These are phyloP conservation scores for Phytophthora aleatoria DNA, from an alignment of 352 stramenopile species.

Conservation along the genomic window DNA sequence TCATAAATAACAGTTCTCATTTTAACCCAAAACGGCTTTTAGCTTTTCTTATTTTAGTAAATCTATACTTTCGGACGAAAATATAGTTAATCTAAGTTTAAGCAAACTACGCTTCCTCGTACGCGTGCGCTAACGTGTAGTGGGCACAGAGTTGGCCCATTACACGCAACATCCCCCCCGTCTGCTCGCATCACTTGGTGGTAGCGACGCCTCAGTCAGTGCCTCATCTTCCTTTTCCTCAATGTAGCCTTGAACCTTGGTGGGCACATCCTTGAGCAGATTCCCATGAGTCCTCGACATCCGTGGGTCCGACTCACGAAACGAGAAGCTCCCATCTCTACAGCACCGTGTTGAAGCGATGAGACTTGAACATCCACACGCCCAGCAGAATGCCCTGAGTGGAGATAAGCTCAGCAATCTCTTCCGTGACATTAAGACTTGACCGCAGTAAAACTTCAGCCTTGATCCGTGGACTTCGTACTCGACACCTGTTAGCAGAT, in stretches of 20 bases:
- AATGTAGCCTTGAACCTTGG: not conserved
- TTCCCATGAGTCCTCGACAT: not conserved
- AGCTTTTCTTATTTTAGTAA: too few species aligned
- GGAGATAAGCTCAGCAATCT: not conserved
- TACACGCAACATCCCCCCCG: too few species aligned
- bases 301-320: not conserved
- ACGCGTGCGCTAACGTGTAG: too few species aligned
- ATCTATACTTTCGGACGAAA: too few species aligned
- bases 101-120: too few species aligned
- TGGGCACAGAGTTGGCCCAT: too few species aligned
- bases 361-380: not conserved
- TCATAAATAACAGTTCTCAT: too few species aligned
- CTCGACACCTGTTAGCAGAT: not conserved
- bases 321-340: not conserved
- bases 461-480: constrained; percentile 5
- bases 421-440: not conserved
- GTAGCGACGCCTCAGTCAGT: too few species aligned
- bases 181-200: too few species aligned
- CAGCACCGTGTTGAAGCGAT: not conserved
- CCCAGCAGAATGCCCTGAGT: constrained; percentile 12
- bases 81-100: too few species aligned
- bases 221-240: not conserved
- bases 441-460: constrained; percentile 1
- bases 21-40: too few species aligned
- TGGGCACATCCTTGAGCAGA: not conserved